phyloP scores from a whole-genome alignment of 805 yeast species.

The Pichia deserticola region DNA sequence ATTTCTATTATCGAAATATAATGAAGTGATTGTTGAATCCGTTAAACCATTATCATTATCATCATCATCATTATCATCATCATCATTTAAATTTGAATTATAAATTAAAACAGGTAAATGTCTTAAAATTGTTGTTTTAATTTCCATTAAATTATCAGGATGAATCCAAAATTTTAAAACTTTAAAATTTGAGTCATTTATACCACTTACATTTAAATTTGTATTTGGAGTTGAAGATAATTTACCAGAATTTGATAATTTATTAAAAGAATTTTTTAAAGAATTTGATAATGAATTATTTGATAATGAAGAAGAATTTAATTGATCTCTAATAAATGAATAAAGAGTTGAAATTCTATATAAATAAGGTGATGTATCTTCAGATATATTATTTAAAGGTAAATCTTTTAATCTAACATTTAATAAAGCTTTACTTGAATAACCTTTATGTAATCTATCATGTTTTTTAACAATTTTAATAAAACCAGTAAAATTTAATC shows the following conservation, averaged over 20 bases:
- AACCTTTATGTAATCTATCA: slow-evolving; percentile 80
- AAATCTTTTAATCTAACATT: slow-evolving; percentile 80
- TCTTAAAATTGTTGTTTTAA: slow-evolving; percentile 88
- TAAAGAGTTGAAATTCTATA: slow-evolving; percentile 77
- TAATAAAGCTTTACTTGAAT: slow-evolving; percentile 83
- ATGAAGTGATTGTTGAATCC: slow-evolving; percentile 80
- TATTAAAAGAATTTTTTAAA: slow-evolving; percentile 40
- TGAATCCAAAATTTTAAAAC: slow-evolving; percentile 93
- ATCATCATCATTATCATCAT: slow-evolving; percentile 40
- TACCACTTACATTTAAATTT: slow-evolving; percentile 8
- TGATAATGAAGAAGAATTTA: slow-evolving; percentile 30
- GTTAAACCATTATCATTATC: slow-evolving; percentile 43
- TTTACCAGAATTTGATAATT: slow-evolving; percentile 36
- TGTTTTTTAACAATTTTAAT: slow-evolving; percentile 92
- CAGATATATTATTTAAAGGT: slow-evolving; percentile 75
- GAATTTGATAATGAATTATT: slow-evolving; percentile 28
- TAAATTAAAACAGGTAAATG: slow-evolving; percentile 89
- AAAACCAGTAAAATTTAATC: slow-evolving; percentile 92
- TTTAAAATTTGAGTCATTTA: slow-evolving; percentile 32
- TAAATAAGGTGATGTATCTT: slow-evolving; percentile 87
- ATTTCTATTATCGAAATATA: slow-evolving; percentile 78
- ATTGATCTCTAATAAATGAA: slow-evolving; percentile 72
- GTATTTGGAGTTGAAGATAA: slow-evolving; percentile 29
- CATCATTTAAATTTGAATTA: slow-evolving; percentile 38
- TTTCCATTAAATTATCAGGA: slow-evolving; percentile 96